phyloP scores from a whole-genome alignment of 768 basidiomycete genomes.

The Xerocomellus intermedius region DNA sequence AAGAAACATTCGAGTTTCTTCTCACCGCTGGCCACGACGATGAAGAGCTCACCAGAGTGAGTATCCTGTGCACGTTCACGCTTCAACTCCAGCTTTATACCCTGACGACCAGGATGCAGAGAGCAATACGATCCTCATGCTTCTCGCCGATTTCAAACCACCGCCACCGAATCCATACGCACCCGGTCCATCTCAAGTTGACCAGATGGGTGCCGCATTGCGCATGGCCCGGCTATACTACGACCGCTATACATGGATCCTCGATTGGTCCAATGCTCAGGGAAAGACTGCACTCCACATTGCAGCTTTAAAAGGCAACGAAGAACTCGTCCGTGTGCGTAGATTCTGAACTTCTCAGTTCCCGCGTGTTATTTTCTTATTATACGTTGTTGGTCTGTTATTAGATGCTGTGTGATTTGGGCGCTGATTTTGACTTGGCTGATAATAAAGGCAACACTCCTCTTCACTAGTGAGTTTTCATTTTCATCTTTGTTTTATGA shows the following conservation, averaged over 20 bases:
- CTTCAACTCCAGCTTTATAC: constrained; percentile 17
- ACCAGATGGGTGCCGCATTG: constrained; percentile 68
- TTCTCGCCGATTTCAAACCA: constrained; percentile 82
- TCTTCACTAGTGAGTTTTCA: constrained; percentile 76
- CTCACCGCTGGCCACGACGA: constrained; percentile 88
- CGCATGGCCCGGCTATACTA: constrained; percentile 87
- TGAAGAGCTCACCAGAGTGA: constrained; percentile 84
- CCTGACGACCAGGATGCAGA: constrained; percentile 68
- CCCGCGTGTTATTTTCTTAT: constrained; percentile 15
- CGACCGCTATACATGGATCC: constrained; percentile 80
- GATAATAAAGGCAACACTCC: constrained; percentile 93
- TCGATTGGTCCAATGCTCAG: constrained; percentile 90
- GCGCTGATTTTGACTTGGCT: constrained; percentile 84
- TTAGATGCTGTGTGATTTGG: constrained; percentile 89
- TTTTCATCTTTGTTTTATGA: not conserved
- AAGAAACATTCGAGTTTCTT: constrained; percentile 93
- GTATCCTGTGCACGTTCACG: constrained; percentile 27
- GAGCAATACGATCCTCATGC: constrained; percentile 89
- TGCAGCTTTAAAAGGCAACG: constrained; percentile 85
- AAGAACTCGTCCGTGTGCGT: constrained; percentile 81
- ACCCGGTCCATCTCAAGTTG: constrained; percentile 49
- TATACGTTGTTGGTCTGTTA: constrained; percentile 5
- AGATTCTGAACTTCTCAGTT: constrained; percentile 9
- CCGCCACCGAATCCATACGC: constrained; percentile 45
- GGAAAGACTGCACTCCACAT: constrained; percentile 91